phyloP scores from a whole-genome alignment of 345 rosid species.

The Linum usitatissimum region DNA sequence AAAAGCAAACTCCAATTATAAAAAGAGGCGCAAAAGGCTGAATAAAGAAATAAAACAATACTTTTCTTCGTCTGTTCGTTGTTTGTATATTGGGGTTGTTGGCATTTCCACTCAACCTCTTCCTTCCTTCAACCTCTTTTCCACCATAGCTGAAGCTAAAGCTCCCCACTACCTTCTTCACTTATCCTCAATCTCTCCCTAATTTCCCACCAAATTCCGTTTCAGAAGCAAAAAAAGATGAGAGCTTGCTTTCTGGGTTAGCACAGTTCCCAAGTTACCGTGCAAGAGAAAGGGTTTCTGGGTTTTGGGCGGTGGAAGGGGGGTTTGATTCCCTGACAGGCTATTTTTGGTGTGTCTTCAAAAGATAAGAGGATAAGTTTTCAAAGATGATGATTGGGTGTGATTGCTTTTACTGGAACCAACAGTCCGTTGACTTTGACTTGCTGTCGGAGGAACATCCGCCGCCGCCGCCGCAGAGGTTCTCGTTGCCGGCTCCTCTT shows the following conservation, averaged over 20 bases:
- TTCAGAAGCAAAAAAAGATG: neutral
- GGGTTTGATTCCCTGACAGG: neutral
- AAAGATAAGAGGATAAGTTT: neutral
- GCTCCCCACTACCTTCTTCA: neutral
- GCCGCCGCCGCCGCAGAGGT: slow-evolving; percentile 25
- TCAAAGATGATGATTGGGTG: slow-evolving; percentile 44
- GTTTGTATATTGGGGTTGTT: neutral
- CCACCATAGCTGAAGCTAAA: neutral
- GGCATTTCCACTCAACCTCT: neutral
- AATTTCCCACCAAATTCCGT: neutral
- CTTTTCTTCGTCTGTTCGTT: neutral
- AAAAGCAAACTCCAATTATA: neutral
- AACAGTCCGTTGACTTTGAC: slow-evolving; percentile 16
- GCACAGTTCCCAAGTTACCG: neutral
- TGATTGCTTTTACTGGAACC: slow-evolving; percentile 50
- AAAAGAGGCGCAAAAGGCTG: neutral
- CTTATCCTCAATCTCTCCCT: neutral
- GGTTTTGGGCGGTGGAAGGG: neutral
- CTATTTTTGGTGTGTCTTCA: neutral
- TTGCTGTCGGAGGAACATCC: neutral
- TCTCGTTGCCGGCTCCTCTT: slow-evolving; percentile 55
- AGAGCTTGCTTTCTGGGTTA: neutral
- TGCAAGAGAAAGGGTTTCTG: neutral
- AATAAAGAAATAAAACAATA: too few relatives aligned
- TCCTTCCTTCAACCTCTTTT: neutral